Base-by-base conservation (phyloP, 2,329 filamentous ascomycete species). In the Pseudogymnoascus sp. region DNA sequence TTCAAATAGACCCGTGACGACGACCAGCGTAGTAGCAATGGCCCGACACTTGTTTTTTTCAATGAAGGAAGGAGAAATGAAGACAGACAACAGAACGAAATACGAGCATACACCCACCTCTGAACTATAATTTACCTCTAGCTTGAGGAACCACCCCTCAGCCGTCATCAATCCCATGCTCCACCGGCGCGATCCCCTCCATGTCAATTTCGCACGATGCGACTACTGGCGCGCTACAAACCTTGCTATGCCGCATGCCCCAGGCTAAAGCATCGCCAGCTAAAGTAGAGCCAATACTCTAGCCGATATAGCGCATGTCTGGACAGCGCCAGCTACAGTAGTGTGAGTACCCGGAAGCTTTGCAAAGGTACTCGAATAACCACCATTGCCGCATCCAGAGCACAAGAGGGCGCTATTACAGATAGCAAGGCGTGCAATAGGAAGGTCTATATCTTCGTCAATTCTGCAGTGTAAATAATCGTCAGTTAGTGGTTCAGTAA, bases 131-230 rank as follows among this genome's bases (percentile, higher is more conserved):
- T 19, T 57, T 57, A 57, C 48, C 25, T 57, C 28, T 57, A 57
- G 48, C 48, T 54, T 19, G 25, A 31, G 48, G n/a, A 31, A 31
- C 25, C 48, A 31, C 25, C 48, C 25, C 48, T 54, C 48, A 54
- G 16, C 48, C 25, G 48, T 54, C 48, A 31, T 54, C 25, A 25
- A 31, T 7, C 48, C 48, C 48, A 31, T 31, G 48, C 48, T 31
- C 25, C 23, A 51, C 25, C 8, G 48, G 48, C 48, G 5, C 48
- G 48, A 54, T 54, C 48, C 25, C 48, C 7, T 54, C 48, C 25
- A 54, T 14, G 23, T 54, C 48, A 54, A 54, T 54, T 54, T 54
- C 48, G 48, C 14, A 54, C 48, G 48, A 54, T 54, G 48, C 48
- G 48, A 57, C 48, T 57, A 57, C 48, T 57, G 48, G 43, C 48